Base-by-base conservation (phyloP, 352 stramenopile species). In the Thalassiosira mediterranea region DNA sequence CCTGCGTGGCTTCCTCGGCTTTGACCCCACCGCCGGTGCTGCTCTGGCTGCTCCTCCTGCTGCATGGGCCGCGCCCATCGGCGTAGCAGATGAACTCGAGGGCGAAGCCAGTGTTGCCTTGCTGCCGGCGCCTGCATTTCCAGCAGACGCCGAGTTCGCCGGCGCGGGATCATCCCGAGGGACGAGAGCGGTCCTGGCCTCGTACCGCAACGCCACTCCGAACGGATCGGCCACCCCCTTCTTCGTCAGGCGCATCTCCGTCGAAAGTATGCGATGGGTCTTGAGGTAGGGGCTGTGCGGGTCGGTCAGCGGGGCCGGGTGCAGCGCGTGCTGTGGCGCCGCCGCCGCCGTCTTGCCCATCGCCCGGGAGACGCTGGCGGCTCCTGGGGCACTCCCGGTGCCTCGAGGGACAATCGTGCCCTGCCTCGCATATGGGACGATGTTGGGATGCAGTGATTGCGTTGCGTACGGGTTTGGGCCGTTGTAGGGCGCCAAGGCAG, bases 171-270 rank as follows among this genome's bases (percentile, higher is more conserved):
- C 48, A 11, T 62, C 40, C 17, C 38, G 29, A 17, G 66, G 44
- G 10, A 72, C 62, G 29, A 80, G 68, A 0, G 57, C 54, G 57
- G 61, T 76, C 47, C 54, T 80, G 29, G 57, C 56, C 29, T 80
- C 72, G 21, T 23, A 75, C 8, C 63, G 42, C 19, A 80, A 54
- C 3, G 49, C 54, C 2, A 80, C 72, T 19, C 72, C 72, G 58
- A 80, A 80, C 3, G 63, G 67, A 38, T 75, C 63, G 17, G 31
- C 32, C 19, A 49, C 1, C 4, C n/a, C 31, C 40, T 65, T 46
- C 40, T 74, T 80, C 10, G 40, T 47, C 0, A 80, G 31, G 32
- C 38, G 47, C 28, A 80, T 28, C 28, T 65, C 52, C 1, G 13
- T 26, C 15, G 46, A 3, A n/a, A 71, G 23, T 17, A 63, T n/a